Conservation (phyloP, 2,329 filamentous ascomycete species). For the Aspergillus sp. region DNA sequence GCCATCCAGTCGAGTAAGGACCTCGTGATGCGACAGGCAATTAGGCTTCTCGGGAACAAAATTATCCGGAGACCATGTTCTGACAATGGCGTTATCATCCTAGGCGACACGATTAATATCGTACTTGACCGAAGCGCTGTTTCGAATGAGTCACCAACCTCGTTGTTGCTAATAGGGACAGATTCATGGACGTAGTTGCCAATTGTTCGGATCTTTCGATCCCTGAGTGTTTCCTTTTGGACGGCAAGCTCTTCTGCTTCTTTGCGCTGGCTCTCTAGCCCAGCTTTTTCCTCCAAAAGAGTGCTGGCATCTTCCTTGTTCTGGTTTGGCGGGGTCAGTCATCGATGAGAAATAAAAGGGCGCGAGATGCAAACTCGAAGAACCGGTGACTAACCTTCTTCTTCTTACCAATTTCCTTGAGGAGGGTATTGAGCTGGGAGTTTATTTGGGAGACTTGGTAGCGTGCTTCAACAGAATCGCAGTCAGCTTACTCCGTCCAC, state of each 20-base stretch:
- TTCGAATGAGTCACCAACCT: constrained; percentile 53
- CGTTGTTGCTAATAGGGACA: constrained; percentile 80
- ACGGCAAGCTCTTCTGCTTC: constrained; percentile 72
- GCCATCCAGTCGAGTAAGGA: constrained; percentile 82
- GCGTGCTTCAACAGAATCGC: constrained; percentile 55
- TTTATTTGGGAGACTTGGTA: constrained; percentile 81
- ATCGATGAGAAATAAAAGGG: not conserved
- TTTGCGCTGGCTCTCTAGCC: constrained; percentile 82
- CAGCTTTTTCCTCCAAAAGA: constrained; percentile 75
- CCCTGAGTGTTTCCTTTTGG: constrained; percentile 74
- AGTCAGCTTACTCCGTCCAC: not conserved
- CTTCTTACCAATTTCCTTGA: constrained; percentile 88
- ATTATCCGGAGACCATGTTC: constrained; percentile 80
- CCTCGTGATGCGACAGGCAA: constrained; percentile 90
- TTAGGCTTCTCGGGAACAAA: constrained; percentile 74
- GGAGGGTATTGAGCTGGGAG: constrained; percentile 81
- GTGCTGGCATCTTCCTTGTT: constrained; percentile 86
- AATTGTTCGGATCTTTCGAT: constrained; percentile 79
- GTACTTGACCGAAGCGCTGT: not conserved
- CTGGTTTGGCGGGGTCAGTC: constrained; percentile 42
- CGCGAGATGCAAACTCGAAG: not conserved
- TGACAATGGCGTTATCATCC: constrained; percentile 79
- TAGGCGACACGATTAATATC: constrained; percentile 27
- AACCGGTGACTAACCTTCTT: constrained; percentile 68
- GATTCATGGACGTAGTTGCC: constrained; percentile 91